Evolutionary conservation across 2,329 filamentous ascomycete species (phyloP), one percentile per base, ranked within the genome.

Genomic region (Cercospora canescens): DNA sequence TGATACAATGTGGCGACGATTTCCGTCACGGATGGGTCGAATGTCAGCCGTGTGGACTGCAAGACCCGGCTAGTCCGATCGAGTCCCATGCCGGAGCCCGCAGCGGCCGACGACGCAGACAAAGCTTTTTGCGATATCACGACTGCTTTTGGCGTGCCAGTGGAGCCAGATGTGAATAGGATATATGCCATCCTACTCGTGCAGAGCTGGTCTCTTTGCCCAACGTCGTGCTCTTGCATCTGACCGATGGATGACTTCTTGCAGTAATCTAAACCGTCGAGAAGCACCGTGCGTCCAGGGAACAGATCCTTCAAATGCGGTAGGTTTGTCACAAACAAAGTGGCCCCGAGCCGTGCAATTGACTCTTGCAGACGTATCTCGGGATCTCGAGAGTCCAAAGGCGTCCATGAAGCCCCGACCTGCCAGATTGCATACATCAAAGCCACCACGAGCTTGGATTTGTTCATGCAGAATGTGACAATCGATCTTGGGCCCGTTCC

Each of bases 61-160:
- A 45, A 9, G n/a, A 45, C 39, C 7, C 39, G 39, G 8, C 39
- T 45, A 18, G n/a, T 45, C 39, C 21, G 8, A 7, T 45, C 9
- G 1, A 45, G 18, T 1, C 39, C 39, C 39, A 21, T 45, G 39
- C 39, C 39, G 21, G 7, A 18, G 14, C 39, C 39, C 14, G 39
- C 39, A 21, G 39, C 39, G 9, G 39, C 39, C 18, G 39, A 11
- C 8, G 39, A 45, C 18, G 39, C 39, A 45, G 21, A 18, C n/a
- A 45, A 9, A 45, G 39, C 39, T 2, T 45, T 45, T 11, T 45
- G 39, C 2, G 62, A 62, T 12, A 69, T 58, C n/a, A 28, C 52
- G 6, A 67, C 65, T 34, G 62, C 65, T 55, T 67, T 67, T 1
- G 65, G 65, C 26, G 45, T 41, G 28, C 65, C 65, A 1, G 65